These are phyloP conservation scores for Starmerella stigmatis DNA, from an alignment of 805 yeast species.

Conservation along the genomic window DNA sequence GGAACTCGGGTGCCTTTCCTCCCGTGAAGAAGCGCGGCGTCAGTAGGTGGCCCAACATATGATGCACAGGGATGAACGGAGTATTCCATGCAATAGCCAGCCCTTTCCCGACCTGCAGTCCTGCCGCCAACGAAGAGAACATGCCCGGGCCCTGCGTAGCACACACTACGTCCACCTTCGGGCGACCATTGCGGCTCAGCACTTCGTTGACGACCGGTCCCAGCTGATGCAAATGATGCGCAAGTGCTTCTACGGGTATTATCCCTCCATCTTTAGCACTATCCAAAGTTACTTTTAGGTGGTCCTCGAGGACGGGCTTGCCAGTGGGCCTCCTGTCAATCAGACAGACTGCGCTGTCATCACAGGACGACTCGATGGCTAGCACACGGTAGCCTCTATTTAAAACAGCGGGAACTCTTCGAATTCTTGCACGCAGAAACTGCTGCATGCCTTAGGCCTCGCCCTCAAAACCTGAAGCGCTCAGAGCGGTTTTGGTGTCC, in stretches of 20 bases:
- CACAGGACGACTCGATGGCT: conserved; percentile 90
- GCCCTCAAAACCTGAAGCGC: too few species aligned
- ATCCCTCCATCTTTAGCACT: conserved; percentile 70
- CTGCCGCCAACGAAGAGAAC: conserved; percentile 77
- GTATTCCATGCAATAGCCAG: conserved; percentile 62
- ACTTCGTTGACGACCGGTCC: conserved; percentile 43
- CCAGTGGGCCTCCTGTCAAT: conserved; percentile 39
- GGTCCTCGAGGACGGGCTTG: conserved; percentile 45
- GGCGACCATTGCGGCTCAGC: conserved; percentile 28
- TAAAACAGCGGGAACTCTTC: too few species aligned
- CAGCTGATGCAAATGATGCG: conserved; percentile 58
- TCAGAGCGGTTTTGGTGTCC: too few species aligned
- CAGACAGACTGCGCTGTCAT: conserved; percentile 83
- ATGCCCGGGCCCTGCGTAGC: conserved; percentile 96
- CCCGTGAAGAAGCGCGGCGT: conserved; percentile 45
- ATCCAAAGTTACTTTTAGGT: conserved; percentile 54
- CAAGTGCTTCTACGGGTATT: conserved; percentile 72
- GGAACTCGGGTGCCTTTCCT: conserved; percentile 53
- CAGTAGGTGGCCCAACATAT: conserved; percentile 87
- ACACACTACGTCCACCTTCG: conserved; percentile 55
- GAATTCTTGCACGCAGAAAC: too few species aligned
- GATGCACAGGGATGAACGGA: conserved; percentile 86
- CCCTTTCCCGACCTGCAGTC: conserved; percentile 79
- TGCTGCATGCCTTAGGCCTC: too few species aligned
- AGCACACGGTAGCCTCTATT: conserved; percentile 46